Percentiles rank a stretch among this genome's conserved stretches.
Conservation (phyloP, 768 basidiomycete genomes). For the Leccinum olivaceopallidum region DNA sequence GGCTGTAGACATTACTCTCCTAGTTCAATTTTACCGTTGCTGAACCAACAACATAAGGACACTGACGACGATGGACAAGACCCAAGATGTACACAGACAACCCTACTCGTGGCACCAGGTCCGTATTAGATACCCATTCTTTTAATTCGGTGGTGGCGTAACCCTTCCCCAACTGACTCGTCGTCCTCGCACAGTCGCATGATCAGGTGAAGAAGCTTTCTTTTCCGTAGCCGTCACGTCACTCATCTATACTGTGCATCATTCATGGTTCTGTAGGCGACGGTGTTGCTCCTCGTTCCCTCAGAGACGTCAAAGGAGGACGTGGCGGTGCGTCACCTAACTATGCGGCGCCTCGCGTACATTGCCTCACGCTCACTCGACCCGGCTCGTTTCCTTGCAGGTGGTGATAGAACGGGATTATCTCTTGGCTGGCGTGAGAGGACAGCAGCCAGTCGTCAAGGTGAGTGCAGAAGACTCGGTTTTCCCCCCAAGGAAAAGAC, state of each 20-base stretch:
- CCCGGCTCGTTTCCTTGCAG: conserved; percentile 35
- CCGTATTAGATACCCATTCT: conserved; percentile 23
- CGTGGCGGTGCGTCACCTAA: conserved; percentile 51
- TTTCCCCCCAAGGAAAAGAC: neutral
- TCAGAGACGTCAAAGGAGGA: conserved; percentile 72
- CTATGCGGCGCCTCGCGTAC: neutral
- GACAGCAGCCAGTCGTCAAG: conserved; percentile 71
- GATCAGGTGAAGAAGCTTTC: conserved; percentile 63
- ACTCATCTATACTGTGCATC: conserved; percentile 20
- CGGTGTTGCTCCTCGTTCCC: conserved; percentile 73
- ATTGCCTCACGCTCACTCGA: conserved; percentile 3
- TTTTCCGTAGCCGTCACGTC: conserved; percentile 11
- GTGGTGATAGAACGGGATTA: conserved; percentile 72
- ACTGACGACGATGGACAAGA: conserved; percentile 26
- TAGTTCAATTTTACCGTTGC: conserved; percentile 11
- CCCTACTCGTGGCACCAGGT: conserved; percentile 90
- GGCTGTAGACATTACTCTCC: conserved; percentile 13
- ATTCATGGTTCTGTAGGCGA: conserved; percentile 52
- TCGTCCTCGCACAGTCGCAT: conserved; percentile 64
- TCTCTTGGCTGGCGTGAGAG: conserved; percentile 72
- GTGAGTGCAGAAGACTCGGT: conserved; percentile 39
- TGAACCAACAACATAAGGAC: conserved; percentile 12
- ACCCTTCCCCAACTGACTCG: conserved; percentile 3
- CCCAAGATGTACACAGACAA: conserved; percentile 33
- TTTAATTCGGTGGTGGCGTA: conserved; percentile 17